Evolutionary conservation across 768 basidiomycete genomes (phyloP).

Genomic region (Tulasnella sp.): DNA sequence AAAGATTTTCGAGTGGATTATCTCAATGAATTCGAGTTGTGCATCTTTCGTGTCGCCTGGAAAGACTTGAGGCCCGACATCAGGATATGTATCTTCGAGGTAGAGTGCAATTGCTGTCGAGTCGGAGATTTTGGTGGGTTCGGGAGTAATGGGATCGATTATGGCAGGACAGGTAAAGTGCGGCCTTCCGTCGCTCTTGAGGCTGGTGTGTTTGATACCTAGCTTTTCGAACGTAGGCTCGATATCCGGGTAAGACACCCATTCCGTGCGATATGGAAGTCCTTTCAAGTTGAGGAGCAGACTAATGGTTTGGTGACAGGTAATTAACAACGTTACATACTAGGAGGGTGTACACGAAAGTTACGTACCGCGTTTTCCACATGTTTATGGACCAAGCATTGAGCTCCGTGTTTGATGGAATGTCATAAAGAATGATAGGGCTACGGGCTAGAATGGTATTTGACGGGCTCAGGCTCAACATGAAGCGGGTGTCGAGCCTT

Average conservation of each 20-base stretch:
- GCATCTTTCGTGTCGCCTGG: constrained; percentile 59
- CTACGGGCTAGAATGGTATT: neutral
- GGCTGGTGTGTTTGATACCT: constrained; percentile 12
- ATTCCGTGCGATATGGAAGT: constrained; percentile 14
- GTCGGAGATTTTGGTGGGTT: constrained; percentile 39
- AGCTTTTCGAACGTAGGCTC: constrained; percentile 15
- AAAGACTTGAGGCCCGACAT: constrained; percentile 48
- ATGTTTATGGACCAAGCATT: constrained; percentile 5
- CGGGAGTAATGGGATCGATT: constrained; percentile 42
- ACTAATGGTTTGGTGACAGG: neutral
- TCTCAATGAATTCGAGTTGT: constrained; percentile 58
- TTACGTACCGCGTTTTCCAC: constrained; percentile 12
- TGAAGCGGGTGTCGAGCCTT: neutral
- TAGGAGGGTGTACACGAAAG: neutral
- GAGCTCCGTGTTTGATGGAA: neutral
- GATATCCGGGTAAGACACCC: constrained; percentile 18
- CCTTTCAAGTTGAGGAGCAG: constrained; percentile 7
- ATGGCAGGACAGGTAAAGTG: constrained; percentile 62
- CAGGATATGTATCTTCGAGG: constrained; percentile 52
- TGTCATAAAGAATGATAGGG: constrained; percentile 13
- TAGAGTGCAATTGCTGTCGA: constrained; percentile 57
- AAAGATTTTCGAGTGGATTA: constrained; percentile 51
- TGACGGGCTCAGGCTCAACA: neutral
- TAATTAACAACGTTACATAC: too few relatives aligned
- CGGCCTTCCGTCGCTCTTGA: constrained; percentile 20